Evolutionary conservation across 1,139 yeast species (phyloP), one percentile per base, ranked within the genome.

Genomic region (Keqinozyma sinolaborantium): DNA sequence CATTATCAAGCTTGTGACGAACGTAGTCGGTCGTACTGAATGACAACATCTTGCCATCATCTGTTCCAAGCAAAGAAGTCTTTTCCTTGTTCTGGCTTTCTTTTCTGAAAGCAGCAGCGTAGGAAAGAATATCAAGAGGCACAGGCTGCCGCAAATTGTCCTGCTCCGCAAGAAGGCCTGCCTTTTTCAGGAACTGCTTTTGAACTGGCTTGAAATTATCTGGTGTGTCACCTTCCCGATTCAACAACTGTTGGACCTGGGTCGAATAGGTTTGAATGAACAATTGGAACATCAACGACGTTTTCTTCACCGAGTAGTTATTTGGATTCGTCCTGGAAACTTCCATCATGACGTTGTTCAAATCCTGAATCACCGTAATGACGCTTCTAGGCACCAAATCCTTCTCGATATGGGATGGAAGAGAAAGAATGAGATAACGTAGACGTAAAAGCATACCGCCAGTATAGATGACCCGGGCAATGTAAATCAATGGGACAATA

Each of bases 381-480:
- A 78, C 73, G 23, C 63, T 60, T 14, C 64, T 61, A 0, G 84
- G 79, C 5, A 77, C 72, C 29, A 72, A 59, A 29, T 70, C 71
- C 31, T 52, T 58, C 29, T 65, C 72, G 50, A 64, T 66, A 35
- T 73, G 67, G 20, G 72, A 64, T 2, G 84, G 81, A 10, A 77
- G 60, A 4, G 80, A 70, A 24, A 79, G 51, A 12, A 74, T 69
- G 33, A 79, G 57, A 42, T 71, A 79, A 23, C 87, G 58, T 30
- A 81, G 59, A 39, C 85, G 66, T 32, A 82, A 58, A 11, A 83
- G 57, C 65, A 79, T 75, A 8, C 87, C 85, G 0, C 79, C 78
- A 2, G 85, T 77, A 49, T 80, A 83, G 29, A 83, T 72, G 32
- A 84, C 59, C 44, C 95, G 62, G 2, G 87, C 70, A 33, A 75